Evolutionary conservation across 1,284 basidiomycete species (phyloP).

Genomic region (Naganishia liquefaciens): DNA sequence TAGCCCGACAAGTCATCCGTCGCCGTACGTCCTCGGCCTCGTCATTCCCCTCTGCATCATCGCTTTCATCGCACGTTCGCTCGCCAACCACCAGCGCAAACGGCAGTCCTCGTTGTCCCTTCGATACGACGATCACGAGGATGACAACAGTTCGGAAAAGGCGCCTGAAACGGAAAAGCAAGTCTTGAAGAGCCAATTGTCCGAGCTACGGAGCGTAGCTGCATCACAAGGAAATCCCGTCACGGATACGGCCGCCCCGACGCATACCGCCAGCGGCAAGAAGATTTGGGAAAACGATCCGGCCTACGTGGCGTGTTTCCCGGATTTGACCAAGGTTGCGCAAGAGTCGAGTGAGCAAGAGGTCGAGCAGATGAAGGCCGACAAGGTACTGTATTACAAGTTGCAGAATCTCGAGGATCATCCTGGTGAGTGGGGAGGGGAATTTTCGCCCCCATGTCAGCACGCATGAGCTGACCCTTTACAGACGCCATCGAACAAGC

Average conservation of each 20-base stretch:
- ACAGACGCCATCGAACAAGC: slow-evolving; percentile 37
- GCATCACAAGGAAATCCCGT: slow-evolving; percentile 24
- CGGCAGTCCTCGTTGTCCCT: slow-evolving; percentile 30
- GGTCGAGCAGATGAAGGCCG: slow-evolving; percentile 76
- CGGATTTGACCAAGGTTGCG: slow-evolving; percentile 51
- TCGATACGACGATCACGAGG: slow-evolving; percentile 22
- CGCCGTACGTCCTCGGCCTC: slow-evolving; percentile 28
- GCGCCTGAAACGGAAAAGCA: background rate
- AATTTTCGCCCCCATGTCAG: too few species aligned
- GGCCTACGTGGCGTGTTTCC: slow-evolving; percentile 25
- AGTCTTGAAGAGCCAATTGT: slow-evolving; percentile 1
- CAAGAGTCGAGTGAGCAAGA: slow-evolving; percentile 74
- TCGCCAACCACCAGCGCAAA: slow-evolving; percentile 27
- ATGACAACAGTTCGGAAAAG: slow-evolving; percentile 1
- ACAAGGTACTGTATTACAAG: slow-evolving; percentile 64
- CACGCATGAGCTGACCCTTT: background rate
- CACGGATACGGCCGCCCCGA: background rate
- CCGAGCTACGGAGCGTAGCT: slow-evolving; percentile 23
- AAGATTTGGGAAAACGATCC: slow-evolving; percentile 27
- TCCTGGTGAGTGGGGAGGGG: slow-evolving; percentile 42
- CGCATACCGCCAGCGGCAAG: slow-evolving; percentile 23
- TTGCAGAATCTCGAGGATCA: slow-evolving; percentile 44
- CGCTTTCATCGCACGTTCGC: slow-evolving; percentile 26
- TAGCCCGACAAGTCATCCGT: slow-evolving; percentile 26
- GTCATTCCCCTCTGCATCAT: slow-evolving; percentile 26